Conservation (phyloP, 129 eudicot species). For the Lonicera japonica region DNA sequence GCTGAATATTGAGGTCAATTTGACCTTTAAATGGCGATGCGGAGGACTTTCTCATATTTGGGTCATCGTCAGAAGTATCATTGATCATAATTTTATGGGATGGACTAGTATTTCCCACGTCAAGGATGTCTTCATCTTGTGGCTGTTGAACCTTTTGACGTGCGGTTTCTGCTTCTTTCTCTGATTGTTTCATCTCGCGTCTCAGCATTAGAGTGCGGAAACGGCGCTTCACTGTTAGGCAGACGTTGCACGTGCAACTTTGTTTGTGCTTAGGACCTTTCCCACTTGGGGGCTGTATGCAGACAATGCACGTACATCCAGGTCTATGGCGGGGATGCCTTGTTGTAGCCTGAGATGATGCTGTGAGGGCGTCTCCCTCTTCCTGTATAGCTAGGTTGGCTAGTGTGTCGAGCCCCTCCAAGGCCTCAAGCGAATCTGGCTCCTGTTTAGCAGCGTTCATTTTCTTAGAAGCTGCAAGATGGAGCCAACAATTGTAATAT, state of each 20-base stretch:
- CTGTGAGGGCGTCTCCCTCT: slow-evolving; percentile 22
- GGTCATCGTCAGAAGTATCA: slow-evolving; percentile 22
- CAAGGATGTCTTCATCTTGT: slow-evolving; percentile 13
- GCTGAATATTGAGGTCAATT: slow-evolving; percentile 69
- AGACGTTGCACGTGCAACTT: slow-evolving; percentile 48
- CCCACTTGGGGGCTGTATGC: slow-evolving; percentile 65
- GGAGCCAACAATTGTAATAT: slow-evolving; percentile 2
- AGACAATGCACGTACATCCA: slow-evolving; percentile 69
- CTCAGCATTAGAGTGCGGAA: slow-evolving; percentile 31
- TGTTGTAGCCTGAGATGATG: slow-evolving; percentile 37
- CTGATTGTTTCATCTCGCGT: slow-evolving; percentile 31
- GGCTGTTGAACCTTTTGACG: slow-evolving; percentile 20
- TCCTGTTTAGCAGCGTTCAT: slow-evolving; percentile 23
- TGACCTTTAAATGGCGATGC: slow-evolving; percentile 46
- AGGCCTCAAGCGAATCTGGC: slow-evolving; percentile 21
- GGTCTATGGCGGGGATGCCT: slow-evolving; percentile 61
- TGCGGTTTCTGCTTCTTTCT: slow-evolving; percentile 35
- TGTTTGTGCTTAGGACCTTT: slow-evolving; percentile 46
- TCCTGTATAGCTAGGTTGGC: slow-evolving; percentile 46
- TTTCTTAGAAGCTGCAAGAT: slow-evolving; percentile 23
- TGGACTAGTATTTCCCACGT: slow-evolving; percentile 11
- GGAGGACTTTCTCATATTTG: slow-evolving; percentile 19
- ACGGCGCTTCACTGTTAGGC: slow-evolving; percentile 40
- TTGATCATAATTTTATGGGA: slow-evolving; percentile 10
- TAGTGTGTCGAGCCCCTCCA: slow-evolving; percentile 45